Conservation (phyloP, 306 rosid genomes). For the Vicia sativa region DNA sequence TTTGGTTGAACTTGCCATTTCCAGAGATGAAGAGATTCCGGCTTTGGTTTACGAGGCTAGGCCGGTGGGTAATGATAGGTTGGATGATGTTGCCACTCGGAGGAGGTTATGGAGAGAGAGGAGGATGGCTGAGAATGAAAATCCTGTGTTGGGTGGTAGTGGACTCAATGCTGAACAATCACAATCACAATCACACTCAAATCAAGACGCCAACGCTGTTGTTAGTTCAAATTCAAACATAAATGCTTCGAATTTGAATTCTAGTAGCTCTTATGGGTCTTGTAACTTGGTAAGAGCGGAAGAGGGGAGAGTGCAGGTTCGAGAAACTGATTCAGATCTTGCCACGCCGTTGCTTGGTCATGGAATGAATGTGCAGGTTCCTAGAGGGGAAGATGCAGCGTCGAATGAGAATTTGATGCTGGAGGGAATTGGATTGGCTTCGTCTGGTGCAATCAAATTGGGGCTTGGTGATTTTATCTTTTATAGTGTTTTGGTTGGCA, state of each 20-base stretch:
- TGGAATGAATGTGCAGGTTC: conserved; percentile 42
- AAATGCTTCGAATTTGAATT: conserved; percentile 39
- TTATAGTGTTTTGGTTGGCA: conserved; percentile 94
- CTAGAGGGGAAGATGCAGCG: conserved; percentile 38
- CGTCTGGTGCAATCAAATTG: conserved; percentile 91
- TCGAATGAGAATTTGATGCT: conserved; percentile 58
- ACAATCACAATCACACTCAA: conserved; percentile 29
- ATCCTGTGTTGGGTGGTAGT: conserved; percentile 44
- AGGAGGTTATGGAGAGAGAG: conserved; percentile 87
- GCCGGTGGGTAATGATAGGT: conserved; percentile 59
- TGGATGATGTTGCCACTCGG: conserved; percentile 43
- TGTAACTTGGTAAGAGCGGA: conserved; percentile 51
- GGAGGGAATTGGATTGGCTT: conserved; percentile 91
- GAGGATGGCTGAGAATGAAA: conserved; percentile 41
- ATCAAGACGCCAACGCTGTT: conserved; percentile 26
- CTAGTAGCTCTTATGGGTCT: conserved; percentile 19
- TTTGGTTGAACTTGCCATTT: conserved; percentile 87
- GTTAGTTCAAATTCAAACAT: conserved; percentile 32
- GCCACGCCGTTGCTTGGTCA: conserved; percentile 61
- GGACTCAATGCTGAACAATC: conserved; percentile 33
- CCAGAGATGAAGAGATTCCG: conserved; percentile 92
- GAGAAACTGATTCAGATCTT: conserved; percentile 48
- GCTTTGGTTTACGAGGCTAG: conserved; percentile 96
- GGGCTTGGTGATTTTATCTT: conserved; percentile 96
- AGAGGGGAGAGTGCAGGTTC: conserved; percentile 57